Base-by-base conservation (phyloP, 176 grass and related monocot genomes). In the Triticum monococcum region DNA sequence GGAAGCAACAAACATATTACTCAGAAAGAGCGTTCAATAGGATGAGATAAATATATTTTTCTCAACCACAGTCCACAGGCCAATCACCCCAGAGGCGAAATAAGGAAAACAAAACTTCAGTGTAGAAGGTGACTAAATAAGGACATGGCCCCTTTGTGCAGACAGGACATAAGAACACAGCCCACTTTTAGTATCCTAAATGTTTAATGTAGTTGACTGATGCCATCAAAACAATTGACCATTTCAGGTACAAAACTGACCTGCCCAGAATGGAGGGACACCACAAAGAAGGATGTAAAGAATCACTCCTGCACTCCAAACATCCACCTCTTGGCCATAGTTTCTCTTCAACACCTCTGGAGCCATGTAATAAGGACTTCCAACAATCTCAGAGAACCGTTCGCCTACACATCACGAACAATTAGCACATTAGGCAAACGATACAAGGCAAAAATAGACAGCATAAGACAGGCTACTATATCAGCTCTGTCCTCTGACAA, bases 361-460 rank as follows among this genome's bases (percentile, higher is more conserved):
- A 85, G 97, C 97, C 97, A 99, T 99, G 90, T 99, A 99, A 92
- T 99, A 99, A 82, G 97, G 97, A 69, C 97, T 99, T 81, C 97
- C 97, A 37, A 99, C 97, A 90, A 99, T 99, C 88, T 99, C 97
- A 64, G 84, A 91, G 89, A 99, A 99, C 41, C 90, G 90, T 63
- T 99, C 94, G 0, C 94, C 97, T 99, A 68, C 69, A 78, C 3
- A 81, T 56, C 81, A 83, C 77, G 62, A 93, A 85, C 68, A 68
- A 75, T 69, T 0, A 84, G 77, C 80, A 64, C 8, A 71, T 22
- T 63, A 77, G 8, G 45, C 23, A 59, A 30, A 65, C 4, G 61
- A 59, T 64, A 32, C 12, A 18, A 64, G 22, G 31, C 11, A 70
- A 64, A 30, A 75, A 28, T 8, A 74, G 13, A 24, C 9, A 81